Conservation (phyloP, 441 rosid genomes). For the Arabidopsis hybrid region DNA sequence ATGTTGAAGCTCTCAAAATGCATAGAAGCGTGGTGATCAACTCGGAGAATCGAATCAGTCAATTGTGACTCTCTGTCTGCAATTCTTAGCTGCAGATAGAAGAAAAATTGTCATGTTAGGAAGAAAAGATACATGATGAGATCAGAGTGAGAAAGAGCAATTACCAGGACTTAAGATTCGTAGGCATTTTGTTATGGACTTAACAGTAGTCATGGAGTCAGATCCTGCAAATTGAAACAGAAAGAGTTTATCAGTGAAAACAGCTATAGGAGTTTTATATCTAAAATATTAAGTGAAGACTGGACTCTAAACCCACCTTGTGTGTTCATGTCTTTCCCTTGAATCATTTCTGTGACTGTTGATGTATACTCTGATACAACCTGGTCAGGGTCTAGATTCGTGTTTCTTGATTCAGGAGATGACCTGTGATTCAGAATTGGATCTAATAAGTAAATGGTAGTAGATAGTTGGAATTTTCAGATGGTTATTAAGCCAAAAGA, state of each 20-base stretch:
- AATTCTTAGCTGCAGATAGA: slow-evolving; percentile 53
- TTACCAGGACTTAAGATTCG: slow-evolving; percentile 67
- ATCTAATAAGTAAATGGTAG: not conserved
- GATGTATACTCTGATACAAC: slow-evolving; percentile 61
- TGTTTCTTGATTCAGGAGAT: slow-evolving; percentile 61
- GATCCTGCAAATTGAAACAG: slow-evolving; percentile 49
- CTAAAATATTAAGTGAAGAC: not conserved
- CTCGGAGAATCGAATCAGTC: slow-evolving; percentile 28
- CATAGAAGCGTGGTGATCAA: slow-evolving; percentile 36
- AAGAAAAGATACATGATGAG: not conserved
- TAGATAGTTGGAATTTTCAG: not conserved
- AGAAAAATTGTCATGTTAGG: slow-evolving; percentile 2
- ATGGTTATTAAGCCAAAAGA: slow-evolving; percentile 14
- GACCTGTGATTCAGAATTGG: slow-evolving; percentile 47
- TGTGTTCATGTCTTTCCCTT: slow-evolving; percentile 50
- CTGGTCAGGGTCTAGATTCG: slow-evolving; percentile 50
- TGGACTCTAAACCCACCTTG: slow-evolving; percentile 49
- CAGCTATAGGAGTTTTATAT: slow-evolving; percentile 1
- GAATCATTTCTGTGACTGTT: slow-evolving; percentile 53
- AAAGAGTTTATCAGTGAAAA: not conserved
- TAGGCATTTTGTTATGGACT: slow-evolving; percentile 60
- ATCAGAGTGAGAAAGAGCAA: slow-evolving; percentile 11
- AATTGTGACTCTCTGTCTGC: slow-evolving; percentile 29
- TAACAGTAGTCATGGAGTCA: slow-evolving; percentile 54
- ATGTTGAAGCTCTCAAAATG: slow-evolving; percentile 4